These are phyloP conservation scores for Citrullus amarus DNA, from an alignment of 306 rosid genomes.

Conservation along the genomic window DNA sequence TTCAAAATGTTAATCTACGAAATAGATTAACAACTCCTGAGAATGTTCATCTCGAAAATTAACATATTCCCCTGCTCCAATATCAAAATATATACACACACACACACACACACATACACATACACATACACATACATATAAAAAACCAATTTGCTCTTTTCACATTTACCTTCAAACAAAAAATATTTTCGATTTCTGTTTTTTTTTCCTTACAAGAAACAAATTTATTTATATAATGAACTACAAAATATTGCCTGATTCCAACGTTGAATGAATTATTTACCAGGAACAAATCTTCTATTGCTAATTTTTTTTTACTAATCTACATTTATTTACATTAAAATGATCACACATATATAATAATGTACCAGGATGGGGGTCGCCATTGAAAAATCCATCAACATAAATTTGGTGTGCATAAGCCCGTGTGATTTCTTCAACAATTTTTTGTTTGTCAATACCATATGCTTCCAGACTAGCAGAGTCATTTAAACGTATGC, in stretches of 20 bases:
- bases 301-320: not conserved
- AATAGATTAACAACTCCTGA: not conserved
- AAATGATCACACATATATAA: not conserved
- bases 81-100: not conserved
- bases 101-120: no score
- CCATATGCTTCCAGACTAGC: constrained; percentile 63
- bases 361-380: constrained; percentile 89
- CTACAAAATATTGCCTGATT: not conserved
- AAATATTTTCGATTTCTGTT: not conserved
- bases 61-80: not conserved
- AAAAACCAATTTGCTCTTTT: not conserved
- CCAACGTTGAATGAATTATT: not conserved
- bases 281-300: not conserved
- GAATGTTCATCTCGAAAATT: not conserved
- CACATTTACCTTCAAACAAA: not conserved
- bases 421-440: constrained; percentile 97
- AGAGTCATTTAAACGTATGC: constrained; percentile 82
- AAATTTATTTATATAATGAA: not conserved
- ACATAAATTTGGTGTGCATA: constrained; percentile 94
- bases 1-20: not conserved
- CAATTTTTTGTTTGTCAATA: constrained; percentile 66
- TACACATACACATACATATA: no score
- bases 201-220: not conserved
- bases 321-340: not conserved
- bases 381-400: constrained; percentile 97